Conservation (phyloP, 2,329 filamentous ascomycete genomes). For the Fusarium penzigii region DNA sequence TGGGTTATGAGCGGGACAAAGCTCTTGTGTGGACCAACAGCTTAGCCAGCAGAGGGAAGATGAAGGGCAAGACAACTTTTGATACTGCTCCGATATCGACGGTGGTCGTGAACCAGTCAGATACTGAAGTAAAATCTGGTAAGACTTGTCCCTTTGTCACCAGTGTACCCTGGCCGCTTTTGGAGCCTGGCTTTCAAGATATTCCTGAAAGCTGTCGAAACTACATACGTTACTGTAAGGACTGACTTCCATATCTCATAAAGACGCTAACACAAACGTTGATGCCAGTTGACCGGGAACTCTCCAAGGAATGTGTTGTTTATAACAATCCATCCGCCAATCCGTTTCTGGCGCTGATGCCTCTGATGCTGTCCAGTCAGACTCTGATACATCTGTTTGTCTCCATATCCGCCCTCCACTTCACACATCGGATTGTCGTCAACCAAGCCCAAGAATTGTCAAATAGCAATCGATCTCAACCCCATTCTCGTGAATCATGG, state of each 20-base stretch:
- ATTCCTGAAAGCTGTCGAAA: constrained; percentile 7
- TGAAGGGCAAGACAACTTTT: constrained; percentile 11
- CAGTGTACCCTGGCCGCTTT: constrained; percentile 3
- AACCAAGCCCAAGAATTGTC: not conserved
- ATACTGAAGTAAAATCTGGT: not conserved
- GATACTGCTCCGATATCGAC: not conserved
- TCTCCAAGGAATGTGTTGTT: constrained; percentile 14
- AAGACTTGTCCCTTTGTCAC: not conserved
- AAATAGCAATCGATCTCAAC: not conserved
- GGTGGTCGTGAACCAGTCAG: not conserved
- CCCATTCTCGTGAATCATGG: not conserved
- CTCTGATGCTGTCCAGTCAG: constrained; percentile 6
- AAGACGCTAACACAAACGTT: not conserved
- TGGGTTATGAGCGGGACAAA: constrained; percentile 8
- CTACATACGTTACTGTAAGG: constrained; percentile 14
- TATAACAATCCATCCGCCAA: constrained; percentile 9
- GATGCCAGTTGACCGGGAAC: constrained; percentile 6
- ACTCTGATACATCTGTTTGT: constrained; percentile 10
- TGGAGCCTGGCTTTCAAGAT: constrained; percentile 13
- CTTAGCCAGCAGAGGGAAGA: constrained; percentile 9
- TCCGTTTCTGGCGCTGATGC: constrained; percentile 12
- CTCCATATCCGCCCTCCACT: constrained; percentile 13
- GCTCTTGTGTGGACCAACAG: constrained; percentile 10
- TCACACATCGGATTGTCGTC: constrained; percentile 6
- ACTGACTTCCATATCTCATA: too few relatives aligned